Conservation (phyloP, 192 early-diverging fungal species). For the Backusella macrospora region DNA sequence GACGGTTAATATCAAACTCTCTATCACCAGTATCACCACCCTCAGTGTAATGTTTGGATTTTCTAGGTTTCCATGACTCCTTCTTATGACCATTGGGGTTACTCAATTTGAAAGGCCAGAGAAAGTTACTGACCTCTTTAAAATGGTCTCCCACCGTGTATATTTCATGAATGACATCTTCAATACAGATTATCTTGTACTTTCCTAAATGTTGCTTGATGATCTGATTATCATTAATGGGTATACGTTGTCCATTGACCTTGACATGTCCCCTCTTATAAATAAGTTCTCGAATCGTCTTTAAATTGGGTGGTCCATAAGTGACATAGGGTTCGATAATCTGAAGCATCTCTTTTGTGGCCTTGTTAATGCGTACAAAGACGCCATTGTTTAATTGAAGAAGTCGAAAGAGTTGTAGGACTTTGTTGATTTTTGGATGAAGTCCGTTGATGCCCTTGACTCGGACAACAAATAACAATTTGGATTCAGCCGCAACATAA, state of each 20-base stretch:
- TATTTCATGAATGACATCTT: conserved; percentile 99
- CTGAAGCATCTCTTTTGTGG: conserved; percentile 96
- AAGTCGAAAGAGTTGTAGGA: conserved; percentile 97
- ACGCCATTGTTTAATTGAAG: conserved; percentile 99
- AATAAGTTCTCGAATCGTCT: conserved; percentile 96
- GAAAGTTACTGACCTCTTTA: conserved; percentile 92
- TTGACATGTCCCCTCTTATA: conserved; percentile 99
- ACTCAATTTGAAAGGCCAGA: conserved; percentile 98
- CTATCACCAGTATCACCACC: conserved; percentile 97
- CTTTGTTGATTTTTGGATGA: conserved; percentile 97
- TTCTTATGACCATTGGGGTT: conserved; percentile 89
- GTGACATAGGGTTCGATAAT: conserved; percentile 95
- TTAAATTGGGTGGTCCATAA: conserved; percentile 94
- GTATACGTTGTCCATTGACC: conserved; percentile 95
- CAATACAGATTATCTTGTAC: conserved; percentile 94
- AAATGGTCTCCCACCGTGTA: conserved; percentile 95
- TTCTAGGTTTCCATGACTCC: conserved; percentile 56
- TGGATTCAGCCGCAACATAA: conserved; percentile 94
- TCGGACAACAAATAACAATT: conserved; percentile 97
- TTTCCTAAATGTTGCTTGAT: conserved; percentile 91
- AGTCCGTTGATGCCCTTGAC: conserved; percentile 99
- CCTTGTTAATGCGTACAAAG: conserved; percentile 94
- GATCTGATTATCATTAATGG: conserved; percentile 94
- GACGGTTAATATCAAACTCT: conserved; percentile 93
- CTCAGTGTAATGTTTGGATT: conserved; percentile 93